Percentiles rank a stretch among this genome's conserved stretches.
phyloP scores from a whole-genome alignment of 1,284 basidiomycete species.

The Sporisorium reilianum region DNA sequence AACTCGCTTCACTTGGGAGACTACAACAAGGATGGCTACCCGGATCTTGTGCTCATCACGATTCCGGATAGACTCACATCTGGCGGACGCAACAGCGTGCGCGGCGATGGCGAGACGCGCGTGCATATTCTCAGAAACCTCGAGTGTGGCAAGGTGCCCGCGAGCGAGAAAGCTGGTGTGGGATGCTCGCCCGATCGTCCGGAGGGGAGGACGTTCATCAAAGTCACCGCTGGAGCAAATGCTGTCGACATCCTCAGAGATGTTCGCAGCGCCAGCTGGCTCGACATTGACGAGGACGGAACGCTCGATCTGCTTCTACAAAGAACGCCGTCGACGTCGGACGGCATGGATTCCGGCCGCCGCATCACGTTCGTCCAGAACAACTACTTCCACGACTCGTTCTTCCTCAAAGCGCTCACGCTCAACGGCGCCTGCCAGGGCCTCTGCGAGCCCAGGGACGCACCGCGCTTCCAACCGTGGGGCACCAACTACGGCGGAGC shows the following conservation, averaged over 20 bases:
- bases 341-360: slow-evolving; percentile 47
- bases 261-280: slow-evolving; percentile 81
- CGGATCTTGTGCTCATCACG: slow-evolving; percentile 82
- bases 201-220: slow-evolving; percentile 46
- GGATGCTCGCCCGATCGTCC: slow-evolving; percentile 39
- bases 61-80: slow-evolving; percentile 67
- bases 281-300: slow-evolving; percentile 97
- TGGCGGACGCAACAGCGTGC: slow-evolving; percentile 56
- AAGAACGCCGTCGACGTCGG: slow-evolving; percentile 69
- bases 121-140: slow-evolving; percentile 81
- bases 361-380: slow-evolving; percentile 87
- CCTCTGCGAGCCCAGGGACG: slow-evolving; percentile 73
- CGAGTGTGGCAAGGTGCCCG: slow-evolving; percentile 75
- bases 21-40: slow-evolving; percentile 92
- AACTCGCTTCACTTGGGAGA: slow-evolving; percentile 87
- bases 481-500: slow-evolving; percentile 94
- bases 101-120: slow-evolving; percentile 70
- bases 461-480: slow-evolving; percentile 75
- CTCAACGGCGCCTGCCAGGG: slow-evolving; percentile 91
- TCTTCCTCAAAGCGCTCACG: slow-evolving; percentile 94
- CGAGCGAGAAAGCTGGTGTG: slow-evolving; percentile 20
- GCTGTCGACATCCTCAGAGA: slow-evolving; percentile 79
- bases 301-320: slow-evolving; percentile 93
- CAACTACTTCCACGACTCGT: slow-evolving; percentile 98
- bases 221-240: slow-evolving; percentile 76